Conservation (phyloP, 306 rosid species). For the Begonia fuchsioides region DNA sequence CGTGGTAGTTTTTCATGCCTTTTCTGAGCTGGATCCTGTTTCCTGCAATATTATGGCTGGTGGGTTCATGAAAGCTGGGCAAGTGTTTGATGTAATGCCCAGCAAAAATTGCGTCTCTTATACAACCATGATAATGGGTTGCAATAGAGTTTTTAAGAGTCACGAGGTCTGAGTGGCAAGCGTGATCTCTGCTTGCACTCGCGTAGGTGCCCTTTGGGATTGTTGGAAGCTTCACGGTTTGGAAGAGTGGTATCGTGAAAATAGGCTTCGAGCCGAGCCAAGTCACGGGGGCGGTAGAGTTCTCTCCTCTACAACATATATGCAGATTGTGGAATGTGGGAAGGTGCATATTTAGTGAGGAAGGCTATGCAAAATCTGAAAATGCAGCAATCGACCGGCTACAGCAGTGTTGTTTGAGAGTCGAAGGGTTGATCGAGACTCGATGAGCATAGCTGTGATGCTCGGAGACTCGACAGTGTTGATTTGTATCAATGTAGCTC, state of each 20-base stretch:
- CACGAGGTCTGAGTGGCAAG: slow-evolving; percentile 46
- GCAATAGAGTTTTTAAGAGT: slow-evolving; percentile 58
- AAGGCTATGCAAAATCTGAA: slow-evolving; percentile 29
- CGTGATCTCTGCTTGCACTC: slow-evolving; percentile 47
- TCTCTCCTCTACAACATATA: slow-evolving; percentile 65
- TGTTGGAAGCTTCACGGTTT: slow-evolving; percentile 53
- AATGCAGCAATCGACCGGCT: slow-evolving; percentile 55
- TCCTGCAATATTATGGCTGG: slow-evolving; percentile 71
- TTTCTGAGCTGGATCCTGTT: slow-evolving; percentile 34
- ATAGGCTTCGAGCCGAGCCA: slow-evolving; percentile 46
- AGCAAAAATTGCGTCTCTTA: slow-evolving; percentile 50
- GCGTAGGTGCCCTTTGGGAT: slow-evolving; percentile 42
- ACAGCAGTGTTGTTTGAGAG: slow-evolving; percentile 48
- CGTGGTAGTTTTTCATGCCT: slow-evolving; percentile 27
- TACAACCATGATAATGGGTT: slow-evolving; percentile 79
- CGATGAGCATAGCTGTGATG: too few relatives aligned
- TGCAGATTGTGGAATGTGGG: slow-evolving; percentile 79
- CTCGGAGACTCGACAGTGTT: too few relatives aligned
- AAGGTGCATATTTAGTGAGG: slow-evolving; percentile 54
- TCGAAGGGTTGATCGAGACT: background rate
- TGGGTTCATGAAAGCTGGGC: slow-evolving; percentile 60
- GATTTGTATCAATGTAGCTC: too few relatives aligned
- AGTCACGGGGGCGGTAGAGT: slow-evolving; percentile 72
- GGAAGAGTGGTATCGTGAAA: slow-evolving; percentile 60
- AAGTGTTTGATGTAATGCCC: slow-evolving; percentile 61